Percentiles rank a stretch among this genome's conserved stretches.
Evolutionary conservation across 2,329 filamentous ascomycete genomes (phyloP).

Genomic region (Ophiostoma triangulosporum): DNA sequence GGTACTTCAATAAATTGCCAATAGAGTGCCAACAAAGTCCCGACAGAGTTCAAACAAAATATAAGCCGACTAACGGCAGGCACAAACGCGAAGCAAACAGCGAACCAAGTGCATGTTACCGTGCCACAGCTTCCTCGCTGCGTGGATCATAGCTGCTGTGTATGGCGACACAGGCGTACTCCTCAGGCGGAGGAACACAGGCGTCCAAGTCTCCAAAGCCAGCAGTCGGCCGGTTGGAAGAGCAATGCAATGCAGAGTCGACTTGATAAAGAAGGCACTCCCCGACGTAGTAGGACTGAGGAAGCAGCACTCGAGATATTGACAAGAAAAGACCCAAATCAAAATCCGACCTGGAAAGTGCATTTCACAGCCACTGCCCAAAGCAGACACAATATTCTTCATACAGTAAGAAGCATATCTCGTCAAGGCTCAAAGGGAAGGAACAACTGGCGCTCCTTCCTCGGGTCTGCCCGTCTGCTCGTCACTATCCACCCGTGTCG

Average conservation of each 20-base stretch:
- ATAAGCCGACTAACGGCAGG: not conserved
- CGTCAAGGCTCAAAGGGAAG: not conserved
- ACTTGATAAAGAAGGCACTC: not conserved
- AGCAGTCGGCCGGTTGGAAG: not conserved
- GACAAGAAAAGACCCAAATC: not conserved
- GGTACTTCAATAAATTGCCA: not conserved
- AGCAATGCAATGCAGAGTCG: not conserved
- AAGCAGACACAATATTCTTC: not conserved
- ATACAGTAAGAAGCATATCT: not conserved
- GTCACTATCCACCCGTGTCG: not conserved
- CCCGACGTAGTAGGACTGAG: not conserved
- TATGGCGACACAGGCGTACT: not conserved
- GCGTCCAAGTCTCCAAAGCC: not conserved
- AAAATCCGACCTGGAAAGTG: not conserved
- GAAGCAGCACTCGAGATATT: not conserved
- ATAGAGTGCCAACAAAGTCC: no score
- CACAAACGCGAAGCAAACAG: not conserved
- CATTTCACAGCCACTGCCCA: not conserved
- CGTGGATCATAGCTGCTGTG: not conserved
- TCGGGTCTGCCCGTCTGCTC: not conserved
- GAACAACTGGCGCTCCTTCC: not conserved
- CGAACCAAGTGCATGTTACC: not conserved
- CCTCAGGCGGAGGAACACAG: not conserved
- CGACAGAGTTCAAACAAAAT: not conserved
- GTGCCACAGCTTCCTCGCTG: not conserved